These are phyloP conservation scores for Pythium aristosporum DNA, from an alignment of 352 stramenopile genomes.

Conservation along the genomic window DNA sequence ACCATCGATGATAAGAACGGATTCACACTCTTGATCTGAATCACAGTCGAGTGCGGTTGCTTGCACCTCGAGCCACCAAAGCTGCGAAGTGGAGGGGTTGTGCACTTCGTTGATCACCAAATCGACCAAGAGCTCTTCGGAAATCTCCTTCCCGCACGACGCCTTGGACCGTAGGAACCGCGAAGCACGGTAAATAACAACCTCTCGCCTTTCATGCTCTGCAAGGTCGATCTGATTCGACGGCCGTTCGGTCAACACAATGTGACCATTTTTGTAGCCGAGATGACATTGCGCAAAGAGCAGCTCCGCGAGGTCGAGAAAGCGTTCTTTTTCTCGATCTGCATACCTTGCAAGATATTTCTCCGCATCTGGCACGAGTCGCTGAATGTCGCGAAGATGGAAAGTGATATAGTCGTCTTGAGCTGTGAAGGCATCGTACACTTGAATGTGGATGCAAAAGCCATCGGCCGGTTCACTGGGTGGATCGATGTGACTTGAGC, in stretches of 20 bases:
- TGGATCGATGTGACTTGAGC: conserved; percentile 9
- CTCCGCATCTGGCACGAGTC: conserved; percentile 37
- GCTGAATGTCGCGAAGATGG: conserved; percentile 44
- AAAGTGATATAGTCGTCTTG: conserved; percentile 52
- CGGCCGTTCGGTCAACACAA: conserved; percentile 50
- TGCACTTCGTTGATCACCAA: conserved; percentile 59
- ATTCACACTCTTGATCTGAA: conserved; percentile 8
- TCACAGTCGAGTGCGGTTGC: conserved; percentile 30
- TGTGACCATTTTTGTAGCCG: conserved; percentile 69
- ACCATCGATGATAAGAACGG: conserved; percentile 34
- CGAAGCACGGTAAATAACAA: conserved; percentile 55
- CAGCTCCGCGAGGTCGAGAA: conserved; percentile 44
- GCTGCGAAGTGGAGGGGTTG: conserved; percentile 39
- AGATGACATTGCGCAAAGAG: conserved; percentile 46
- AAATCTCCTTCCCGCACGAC: too few relatives aligned
- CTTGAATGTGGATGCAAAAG: conserved; percentile 51
- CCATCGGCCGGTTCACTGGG: conserved; percentile 21
- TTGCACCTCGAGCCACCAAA: conserved; percentile 69
- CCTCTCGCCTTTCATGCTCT: conserved; percentile 10
- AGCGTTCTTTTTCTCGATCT: conserved; percentile 34
- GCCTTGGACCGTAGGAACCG: conserved; percentile 26
- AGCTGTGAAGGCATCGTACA: conserved; percentile 48
- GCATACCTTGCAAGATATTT: conserved; percentile 35
- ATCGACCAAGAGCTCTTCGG: conserved; percentile 29
- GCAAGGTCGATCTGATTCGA: not conserved